Percentiles rank a stretch among this genome's conserved stretches.
Conservation (phyloP, 371 early-diverging fungal genomes). For the Mucor irregularis region DNA sequence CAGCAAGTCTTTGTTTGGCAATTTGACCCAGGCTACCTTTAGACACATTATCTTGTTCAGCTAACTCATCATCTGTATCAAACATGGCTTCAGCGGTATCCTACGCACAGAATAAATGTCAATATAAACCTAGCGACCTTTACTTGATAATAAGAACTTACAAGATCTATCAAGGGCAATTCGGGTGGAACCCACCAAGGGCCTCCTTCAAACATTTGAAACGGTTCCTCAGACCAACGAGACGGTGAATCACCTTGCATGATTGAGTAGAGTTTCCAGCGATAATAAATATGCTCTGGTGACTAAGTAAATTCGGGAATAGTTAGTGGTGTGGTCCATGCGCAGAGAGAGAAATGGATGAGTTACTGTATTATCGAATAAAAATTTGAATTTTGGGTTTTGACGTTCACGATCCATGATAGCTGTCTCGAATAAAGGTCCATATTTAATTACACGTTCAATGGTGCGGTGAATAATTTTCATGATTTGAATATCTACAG, state of each 20-base stretch:
- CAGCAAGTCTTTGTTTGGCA: conserved; percentile 58
- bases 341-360: background rate
- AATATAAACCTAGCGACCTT: background rate
- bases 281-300: conserved; percentile 85
- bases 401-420: conserved; percentile 68
- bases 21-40: conserved; percentile 64
- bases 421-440: conserved; percentile 75
- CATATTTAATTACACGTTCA: conserved; percentile 79
- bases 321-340: background rate
- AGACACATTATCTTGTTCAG: conserved; percentile 45
- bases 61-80: conserved; percentile 58
- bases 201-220: conserved; percentile 87
- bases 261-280: conserved; percentile 91
- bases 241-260: conserved; percentile 79
- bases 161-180: background rate
- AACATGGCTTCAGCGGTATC: conserved; percentile 33
- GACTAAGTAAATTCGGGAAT: conserved; percentile 37
- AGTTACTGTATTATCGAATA: conserved; percentile 71
- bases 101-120: conserved; percentile 11
- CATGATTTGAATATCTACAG: conserved; percentile 57
- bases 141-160: background rate
- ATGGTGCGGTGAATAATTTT: conserved; percentile 83
- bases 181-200: conserved; percentile 86
- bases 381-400: conserved; percentile 73
- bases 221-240: conserved; percentile 79